phyloP scores from a whole-genome alignment of 1,284 basidiomycete genomes.

The Trichosporon sp. region DNA sequence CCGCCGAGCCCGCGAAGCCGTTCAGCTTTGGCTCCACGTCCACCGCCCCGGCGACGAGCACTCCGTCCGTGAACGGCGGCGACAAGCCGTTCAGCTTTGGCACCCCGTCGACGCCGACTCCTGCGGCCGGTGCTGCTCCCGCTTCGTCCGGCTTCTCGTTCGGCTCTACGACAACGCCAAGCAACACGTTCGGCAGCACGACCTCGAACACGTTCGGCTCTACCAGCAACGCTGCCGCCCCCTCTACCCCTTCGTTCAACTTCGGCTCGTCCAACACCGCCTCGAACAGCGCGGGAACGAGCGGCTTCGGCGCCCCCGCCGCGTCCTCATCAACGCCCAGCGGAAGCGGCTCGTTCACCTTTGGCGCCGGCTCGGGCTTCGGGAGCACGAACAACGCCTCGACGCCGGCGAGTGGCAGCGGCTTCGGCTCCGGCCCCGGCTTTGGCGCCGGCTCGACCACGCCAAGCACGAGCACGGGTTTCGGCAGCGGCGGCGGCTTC shows the following conservation, averaged over 20 bases:
- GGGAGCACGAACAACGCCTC: slow-evolving; percentile 3
- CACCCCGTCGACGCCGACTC: background rate
- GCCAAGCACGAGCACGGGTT: background rate
- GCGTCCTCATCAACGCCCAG: background rate
- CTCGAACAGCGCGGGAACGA: background rate
- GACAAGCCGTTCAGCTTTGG: slow-evolving; percentile 1
- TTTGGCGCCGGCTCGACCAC: background rate
- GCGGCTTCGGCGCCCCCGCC: background rate
- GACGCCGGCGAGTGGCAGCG: slow-evolving; percentile 1
- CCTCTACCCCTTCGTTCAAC: background rate
- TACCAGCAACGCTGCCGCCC: background rate
- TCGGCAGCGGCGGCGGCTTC: background rate
- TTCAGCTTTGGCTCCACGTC: slow-evolving; percentile 24
- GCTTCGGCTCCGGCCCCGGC: slow-evolving; percentile 6
- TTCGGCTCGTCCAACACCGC: background rate
- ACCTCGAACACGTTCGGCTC: background rate
- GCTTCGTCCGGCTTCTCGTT: background rate
- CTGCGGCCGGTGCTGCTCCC: background rate
- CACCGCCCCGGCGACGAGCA: background rate
- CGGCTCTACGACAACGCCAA: background rate
- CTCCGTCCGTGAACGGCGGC: background rate
- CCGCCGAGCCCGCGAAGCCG: background rate
- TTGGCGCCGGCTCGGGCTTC: slow-evolving; percentile 4
- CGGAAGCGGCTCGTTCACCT: background rate
- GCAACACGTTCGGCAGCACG: slow-evolving; percentile 3